Base-by-base conservation (phyloP, 75 land plant species). In the Cupressus sempervirens region DNA sequence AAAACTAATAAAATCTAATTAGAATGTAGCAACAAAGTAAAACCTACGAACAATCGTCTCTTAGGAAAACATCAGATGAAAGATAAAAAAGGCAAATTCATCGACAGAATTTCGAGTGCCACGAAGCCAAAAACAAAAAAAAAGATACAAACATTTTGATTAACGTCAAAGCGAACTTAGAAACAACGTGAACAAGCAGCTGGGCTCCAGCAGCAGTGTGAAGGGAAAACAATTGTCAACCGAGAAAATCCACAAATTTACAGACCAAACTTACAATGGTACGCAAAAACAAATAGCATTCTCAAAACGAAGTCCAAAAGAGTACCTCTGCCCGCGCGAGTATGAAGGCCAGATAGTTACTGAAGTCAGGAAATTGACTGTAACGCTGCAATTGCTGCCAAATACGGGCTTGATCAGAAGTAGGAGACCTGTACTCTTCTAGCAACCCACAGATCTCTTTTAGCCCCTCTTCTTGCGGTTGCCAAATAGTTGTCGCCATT, bases 331-430 rank as follows among this genome's bases (percentile, higher is more conserved):
- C 95, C 10, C 92, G 92, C 81, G 97, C 93, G 41, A 97, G 92
- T 75, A 97, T 97, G 88, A 96, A 97, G 53, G 86, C 94, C 16
- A 97, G 91, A 87, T 97, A 97, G 87, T 97, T 97, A 84, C 92
- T 94, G 95, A 97, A 97, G 86, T 97, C 99, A 29, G 99, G 98
- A 82, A 97, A 87, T 84, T 88, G 98, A 43, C 89, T 92, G 81
- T 94, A 96, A 35, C 93, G 96, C 86, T 96, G 96, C 8, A 95
- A 93, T 84, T 96, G 95, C 91, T 94, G 96, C 91, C 88, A 93
- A 83, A 97, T 90, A 85, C 91, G 93, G 15, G 88, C 83, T 91
- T 97, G 96, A 88, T 96, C 98, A 40, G 93, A 87, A 18, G 86
- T 84, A 12, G 99, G 96, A 36, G 92, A 88, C 53, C 91, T 92